These are phyloP conservation scores for Geotrichum siamense DNA, from an alignment of 1,139 yeast species.

Conservation along the genomic window DNA sequence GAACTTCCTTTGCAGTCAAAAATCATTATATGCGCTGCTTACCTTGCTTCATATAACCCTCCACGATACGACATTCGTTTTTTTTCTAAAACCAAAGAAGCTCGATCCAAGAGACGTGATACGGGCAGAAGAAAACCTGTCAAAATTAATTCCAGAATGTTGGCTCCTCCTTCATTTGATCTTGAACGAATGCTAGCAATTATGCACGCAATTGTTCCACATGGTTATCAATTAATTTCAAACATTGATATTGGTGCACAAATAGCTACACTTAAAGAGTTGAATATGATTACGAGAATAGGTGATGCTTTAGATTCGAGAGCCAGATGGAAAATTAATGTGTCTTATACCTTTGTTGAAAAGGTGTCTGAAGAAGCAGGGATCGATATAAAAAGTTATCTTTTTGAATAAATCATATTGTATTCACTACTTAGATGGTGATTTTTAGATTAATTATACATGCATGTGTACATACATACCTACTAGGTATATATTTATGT, in stretches of 20 bases:
- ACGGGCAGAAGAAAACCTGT: slow-evolving; percentile 39
- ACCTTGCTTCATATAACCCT: slow-evolving; percentile 60
- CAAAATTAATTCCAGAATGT: slow-evolving; percentile 47
- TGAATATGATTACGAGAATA: slow-evolving; percentile 47
- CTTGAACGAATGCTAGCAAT: slow-evolving; percentile 64
- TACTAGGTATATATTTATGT: no score
- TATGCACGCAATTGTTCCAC: slow-evolving; percentile 46
- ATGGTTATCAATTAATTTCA: slow-evolving; percentile 28
- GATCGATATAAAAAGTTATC: slow-evolving; percentile 49
- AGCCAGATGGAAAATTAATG: slow-evolving; percentile 58
- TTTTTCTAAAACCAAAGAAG: slow-evolving; percentile 53
- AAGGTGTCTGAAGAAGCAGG: slow-evolving; percentile 46
- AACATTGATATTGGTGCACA: slow-evolving; percentile 50
- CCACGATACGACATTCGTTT: slow-evolving; percentile 52
- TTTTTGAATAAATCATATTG: slow-evolving; percentile 30
- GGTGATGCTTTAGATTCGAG: slow-evolving; percentile 55
- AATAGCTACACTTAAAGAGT: slow-evolving; percentile 51
- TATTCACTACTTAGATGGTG: no score
- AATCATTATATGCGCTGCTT: slow-evolving; percentile 58
- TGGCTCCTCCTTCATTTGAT: slow-evolving; percentile 58
- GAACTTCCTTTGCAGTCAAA: slow-evolving; percentile 50
- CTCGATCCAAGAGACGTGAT: slow-evolving; percentile 40
- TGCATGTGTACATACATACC: no score
- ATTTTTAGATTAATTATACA: no score
- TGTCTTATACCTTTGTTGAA: slow-evolving; percentile 47